A percentile compares a stretch with the other conserved stretches of the same genome.
These are phyloP conservation scores for Hypoxylon sp. DNA, from an alignment of 2,329 filamentous ascomycete species.

Conservation along the genomic window DNA sequence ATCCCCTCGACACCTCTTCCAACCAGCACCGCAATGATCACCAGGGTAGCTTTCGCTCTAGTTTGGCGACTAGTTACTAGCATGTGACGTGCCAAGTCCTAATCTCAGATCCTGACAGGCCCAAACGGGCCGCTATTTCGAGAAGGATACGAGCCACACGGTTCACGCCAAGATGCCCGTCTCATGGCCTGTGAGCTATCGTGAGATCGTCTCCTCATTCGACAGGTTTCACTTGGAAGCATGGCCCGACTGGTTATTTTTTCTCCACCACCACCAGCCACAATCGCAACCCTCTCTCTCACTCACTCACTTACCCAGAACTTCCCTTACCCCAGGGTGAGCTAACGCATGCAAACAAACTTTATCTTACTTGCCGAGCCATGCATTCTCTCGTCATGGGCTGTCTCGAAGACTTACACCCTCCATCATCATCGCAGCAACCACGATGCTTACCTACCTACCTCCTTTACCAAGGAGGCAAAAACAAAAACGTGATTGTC, in stretches of 20 bases:
- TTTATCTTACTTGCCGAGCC: conserved; percentile 27
- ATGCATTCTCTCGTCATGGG: conserved; percentile 18
- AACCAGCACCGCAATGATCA: conserved; percentile 24
- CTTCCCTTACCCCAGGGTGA: not conserved
- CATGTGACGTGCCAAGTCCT: conserved; percentile 38
- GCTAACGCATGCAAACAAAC: conserved; percentile 31
- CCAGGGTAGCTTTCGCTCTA: conserved; percentile 15
- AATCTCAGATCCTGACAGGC: conserved; percentile 34
- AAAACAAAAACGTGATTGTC: conserved; percentile 19
- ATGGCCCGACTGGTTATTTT: conserved; percentile 10
- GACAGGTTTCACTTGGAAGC: conserved; percentile 16
- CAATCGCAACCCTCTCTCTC: conserved; percentile 15
- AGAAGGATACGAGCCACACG: conserved; percentile 39
- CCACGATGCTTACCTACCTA: conserved; percentile 8
- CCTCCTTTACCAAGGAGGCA: conserved; percentile 17
- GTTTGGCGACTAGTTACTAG: conserved; percentile 16
- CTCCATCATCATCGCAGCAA: not conserved
- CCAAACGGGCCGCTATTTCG: conserved; percentile 18
- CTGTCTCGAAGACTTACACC: too few species aligned
- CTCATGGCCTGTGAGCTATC: conserved; percentile 14
- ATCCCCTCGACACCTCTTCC: conserved; percentile 10
- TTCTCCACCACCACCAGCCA: conserved; percentile 36
- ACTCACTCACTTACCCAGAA: too few species aligned
- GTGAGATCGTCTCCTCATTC: conserved; percentile 32
- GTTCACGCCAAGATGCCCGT: conserved; percentile 30